Percentiles rank a stretch among this genome's conserved stretches.
phyloP scores from a whole-genome alignment of 129 eudicot species.

The Arctium minus region DNA sequence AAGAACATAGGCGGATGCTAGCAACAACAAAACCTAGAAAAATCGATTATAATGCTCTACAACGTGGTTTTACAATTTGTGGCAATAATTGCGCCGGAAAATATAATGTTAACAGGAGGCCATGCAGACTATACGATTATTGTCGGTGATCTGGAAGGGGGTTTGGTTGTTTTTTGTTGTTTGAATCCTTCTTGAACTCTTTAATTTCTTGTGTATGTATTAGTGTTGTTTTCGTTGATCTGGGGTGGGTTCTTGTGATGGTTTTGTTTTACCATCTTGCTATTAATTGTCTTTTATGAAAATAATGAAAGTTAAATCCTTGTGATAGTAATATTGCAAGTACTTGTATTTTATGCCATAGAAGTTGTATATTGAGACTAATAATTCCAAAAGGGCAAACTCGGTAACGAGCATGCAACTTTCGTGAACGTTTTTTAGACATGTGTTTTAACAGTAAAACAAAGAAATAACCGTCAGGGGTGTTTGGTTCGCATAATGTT shows the following conservation, averaged over 20 bases:
- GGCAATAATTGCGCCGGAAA: neutral
- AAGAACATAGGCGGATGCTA: constrained; percentile 12
- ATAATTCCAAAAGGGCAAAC: neutral
- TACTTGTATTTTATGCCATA: neutral
- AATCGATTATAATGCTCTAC: neutral
- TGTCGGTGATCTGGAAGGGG: neutral
- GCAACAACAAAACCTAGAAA: neutral
- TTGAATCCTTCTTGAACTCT: neutral
- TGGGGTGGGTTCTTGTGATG: neutral
- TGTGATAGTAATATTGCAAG: neutral
- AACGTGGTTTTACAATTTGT: neutral
- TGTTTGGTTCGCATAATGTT: no score
- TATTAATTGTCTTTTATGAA: neutral
- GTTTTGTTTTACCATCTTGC: neutral
- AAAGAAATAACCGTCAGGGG: no score
- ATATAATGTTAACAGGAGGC: neutral
- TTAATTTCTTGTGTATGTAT: neutral
- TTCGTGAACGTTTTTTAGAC: neutral
- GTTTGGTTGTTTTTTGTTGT: neutral
- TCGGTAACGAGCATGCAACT: neutral
- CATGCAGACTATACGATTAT: neutral
- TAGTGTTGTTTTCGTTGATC: neutral
- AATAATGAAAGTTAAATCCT: neutral
- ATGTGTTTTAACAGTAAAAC: no score
- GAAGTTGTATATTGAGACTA: neutral